Evolutionary conservation across 2,329 filamentous ascomycete genomes (phyloP).

Genomic region (Paramyrothecium roridum): DNA sequence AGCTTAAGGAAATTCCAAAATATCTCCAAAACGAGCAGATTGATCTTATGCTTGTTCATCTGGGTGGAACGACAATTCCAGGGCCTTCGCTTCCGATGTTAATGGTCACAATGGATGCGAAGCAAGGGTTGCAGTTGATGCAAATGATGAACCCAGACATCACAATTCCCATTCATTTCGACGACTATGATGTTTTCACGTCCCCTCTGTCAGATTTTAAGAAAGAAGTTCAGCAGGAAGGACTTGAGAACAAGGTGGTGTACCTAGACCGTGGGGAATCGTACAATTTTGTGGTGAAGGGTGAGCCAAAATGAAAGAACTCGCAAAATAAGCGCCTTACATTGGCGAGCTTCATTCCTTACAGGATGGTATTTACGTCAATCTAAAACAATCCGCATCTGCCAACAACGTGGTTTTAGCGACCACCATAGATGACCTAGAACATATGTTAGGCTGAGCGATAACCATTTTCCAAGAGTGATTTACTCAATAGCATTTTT

Average conservation of each 20-base stretch:
- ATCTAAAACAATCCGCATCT: too few species aligned
- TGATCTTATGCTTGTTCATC: conserved; percentile 64
- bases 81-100: conserved; percentile 54
- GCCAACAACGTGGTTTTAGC: too few species aligned
- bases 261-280: conserved; percentile 45
- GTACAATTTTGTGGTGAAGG: neutral
- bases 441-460: too few species aligned
- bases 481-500: too few species aligned
- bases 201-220: conserved; percentile 60
- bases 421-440: too few species aligned
- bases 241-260: conserved; percentile 50
- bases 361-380: too few species aligned
- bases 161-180: conserved; percentile 62
- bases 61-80: conserved; percentile 65
- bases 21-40: conserved; percentile 51
- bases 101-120: conserved; percentile 68
- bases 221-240: conserved; percentile 48
- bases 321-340: too few species aligned
- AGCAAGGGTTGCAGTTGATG: conserved; percentile 59
- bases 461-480: too few species aligned
- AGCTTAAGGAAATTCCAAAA: conserved; percentile 58
- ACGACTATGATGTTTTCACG: conserved; percentile 62
- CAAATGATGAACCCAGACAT: conserved; percentile 56
- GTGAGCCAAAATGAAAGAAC: too few species aligned
- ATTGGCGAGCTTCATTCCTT: too few species aligned